phyloP scores from a whole-genome alignment of 2,329 filamentous ascomycete species.

The Parastagonospora avenae region DNA sequence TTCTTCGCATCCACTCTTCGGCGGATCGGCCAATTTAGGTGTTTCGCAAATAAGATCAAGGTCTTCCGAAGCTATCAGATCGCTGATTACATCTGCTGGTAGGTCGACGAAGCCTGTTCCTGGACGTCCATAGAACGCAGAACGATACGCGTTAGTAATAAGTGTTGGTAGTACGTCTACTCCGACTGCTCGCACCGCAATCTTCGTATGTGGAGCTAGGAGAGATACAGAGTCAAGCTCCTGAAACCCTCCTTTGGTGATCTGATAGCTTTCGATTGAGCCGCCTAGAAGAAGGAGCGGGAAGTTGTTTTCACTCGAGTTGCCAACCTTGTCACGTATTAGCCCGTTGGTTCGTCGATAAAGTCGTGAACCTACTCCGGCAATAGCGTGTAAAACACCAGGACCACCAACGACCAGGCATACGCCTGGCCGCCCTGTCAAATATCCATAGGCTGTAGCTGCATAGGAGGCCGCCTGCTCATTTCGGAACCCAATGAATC shows the following conservation, averaged over 20 bases:
- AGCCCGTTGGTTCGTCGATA: background rate
- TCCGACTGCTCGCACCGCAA: slow-evolving; percentile 49
- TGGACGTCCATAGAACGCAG: slow-evolving; percentile 60
- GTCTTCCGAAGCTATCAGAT: slow-evolving; percentile 5
- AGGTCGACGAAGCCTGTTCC: slow-evolving; percentile 61
- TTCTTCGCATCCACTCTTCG: slow-evolving; percentile 54
- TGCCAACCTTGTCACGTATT: slow-evolving; percentile 35
- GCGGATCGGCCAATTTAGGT: slow-evolving; percentile 41
- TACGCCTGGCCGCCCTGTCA: slow-evolving; percentile 61
- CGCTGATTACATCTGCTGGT: slow-evolving; percentile 61
- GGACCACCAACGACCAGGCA: slow-evolving; percentile 65
- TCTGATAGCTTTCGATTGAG: slow-evolving; percentile 57
- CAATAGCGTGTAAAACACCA: slow-evolving; percentile 63
- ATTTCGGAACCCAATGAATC: slow-evolving; percentile 64
- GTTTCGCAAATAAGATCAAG: slow-evolving; percentile 6
- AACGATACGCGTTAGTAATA: slow-evolving; percentile 58
- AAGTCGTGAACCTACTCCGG: slow-evolving; percentile 50
- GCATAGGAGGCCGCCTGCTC: slow-evolving; percentile 65
- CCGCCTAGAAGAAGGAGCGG: slow-evolving; percentile 61
- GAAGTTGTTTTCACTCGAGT: slow-evolving; percentile 60
- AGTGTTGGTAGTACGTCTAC: slow-evolving; percentile 54
- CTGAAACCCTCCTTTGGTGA: slow-evolving; percentile 62
- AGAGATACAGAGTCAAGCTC: slow-evolving; percentile 62
- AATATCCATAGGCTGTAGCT: slow-evolving; percentile 63
- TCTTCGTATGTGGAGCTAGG: slow-evolving; percentile 56